Evolutionary conservation across 352 stramenopile genomes (phyloP).

Genomic region (Albugo candida): DNA sequence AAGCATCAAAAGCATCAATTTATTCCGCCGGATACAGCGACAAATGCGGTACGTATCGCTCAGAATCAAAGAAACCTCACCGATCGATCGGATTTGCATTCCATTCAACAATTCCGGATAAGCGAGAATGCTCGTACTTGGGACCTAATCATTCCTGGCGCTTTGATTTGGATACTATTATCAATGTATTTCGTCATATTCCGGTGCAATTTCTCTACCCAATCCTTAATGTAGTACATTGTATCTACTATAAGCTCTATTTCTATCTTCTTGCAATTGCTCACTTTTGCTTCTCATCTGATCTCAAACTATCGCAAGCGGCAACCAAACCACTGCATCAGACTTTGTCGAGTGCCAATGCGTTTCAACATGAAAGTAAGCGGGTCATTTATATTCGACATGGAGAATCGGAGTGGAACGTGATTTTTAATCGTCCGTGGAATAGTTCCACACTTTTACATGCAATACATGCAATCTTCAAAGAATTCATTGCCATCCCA

Average conservation of each 20-base stretch:
- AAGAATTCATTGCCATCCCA: conserved; percentile 47
- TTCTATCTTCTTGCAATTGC: background rate
- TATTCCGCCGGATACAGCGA: too few species aligned
- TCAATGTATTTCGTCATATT: too few species aligned
- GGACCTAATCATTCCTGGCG: too few species aligned
- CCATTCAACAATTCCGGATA: too few species aligned
- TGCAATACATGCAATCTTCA: conserved; percentile 22
- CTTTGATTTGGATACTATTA: too few species aligned
- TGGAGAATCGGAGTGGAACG: conserved; percentile 77
- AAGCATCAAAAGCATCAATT: too few species aligned
- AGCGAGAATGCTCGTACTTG: too few species aligned
- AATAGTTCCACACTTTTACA: conserved; percentile 20
- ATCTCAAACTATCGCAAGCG: background rate
- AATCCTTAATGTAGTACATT: background rate
- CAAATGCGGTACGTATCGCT: too few species aligned
- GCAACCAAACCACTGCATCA: background rate
- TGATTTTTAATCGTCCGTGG: conserved; percentile 65
- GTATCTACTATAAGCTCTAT: background rate
- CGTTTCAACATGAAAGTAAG: conserved; percentile 10
- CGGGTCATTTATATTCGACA: conserved; percentile 73
- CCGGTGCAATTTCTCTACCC: too few species aligned
- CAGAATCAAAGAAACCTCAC: too few species aligned
- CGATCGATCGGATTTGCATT: too few species aligned
- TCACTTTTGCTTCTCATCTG: background rate
- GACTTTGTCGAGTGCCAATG: background rate